Percentiles rank a stretch among this genome's conserved stretches.
These are phyloP conservation scores for Heritiera fomes DNA, from an alignment of 345 rosid genomes.

Conservation along the genomic window DNA sequence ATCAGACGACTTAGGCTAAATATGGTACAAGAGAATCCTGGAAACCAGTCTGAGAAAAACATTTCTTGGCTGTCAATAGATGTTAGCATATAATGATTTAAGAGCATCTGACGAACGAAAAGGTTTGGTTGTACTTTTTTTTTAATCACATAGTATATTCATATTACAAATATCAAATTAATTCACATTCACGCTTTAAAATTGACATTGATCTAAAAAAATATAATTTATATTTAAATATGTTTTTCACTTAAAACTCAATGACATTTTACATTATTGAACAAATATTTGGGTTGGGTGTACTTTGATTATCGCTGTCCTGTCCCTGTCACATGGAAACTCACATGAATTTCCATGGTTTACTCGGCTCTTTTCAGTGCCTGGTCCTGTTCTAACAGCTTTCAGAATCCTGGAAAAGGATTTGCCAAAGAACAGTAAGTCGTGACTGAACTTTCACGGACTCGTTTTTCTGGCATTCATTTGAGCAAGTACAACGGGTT, in stretches of 20 bases:
- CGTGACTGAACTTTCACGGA: background rate
- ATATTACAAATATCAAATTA: too few relatives aligned
- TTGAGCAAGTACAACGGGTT: background rate
- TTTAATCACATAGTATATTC: too few relatives aligned
- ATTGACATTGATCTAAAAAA: too few relatives aligned
- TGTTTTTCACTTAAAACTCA: too few relatives aligned
- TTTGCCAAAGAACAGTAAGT: background rate
- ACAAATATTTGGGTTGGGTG: too few relatives aligned
- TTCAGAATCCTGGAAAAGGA: background rate
- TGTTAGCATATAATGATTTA: background rate
- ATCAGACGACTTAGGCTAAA: too few relatives aligned
- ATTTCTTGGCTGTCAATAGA: background rate
- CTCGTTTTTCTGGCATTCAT: background rate
- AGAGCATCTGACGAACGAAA: background rate
- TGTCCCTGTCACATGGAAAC: background rate
- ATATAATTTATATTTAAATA: too few relatives aligned
- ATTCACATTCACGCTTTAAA: too few relatives aligned
- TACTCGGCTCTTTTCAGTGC: background rate
- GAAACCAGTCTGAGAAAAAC: background rate
- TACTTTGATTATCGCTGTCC: background rate
- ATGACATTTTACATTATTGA: too few relatives aligned
- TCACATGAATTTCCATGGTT: background rate
- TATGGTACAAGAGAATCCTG: background rate
- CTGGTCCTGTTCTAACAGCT: background rate
- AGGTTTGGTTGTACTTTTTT: too few relatives aligned